Evolutionary conservation across 805 yeast species (phyloP).

Genomic region (Ogataea ramenticola): DNA sequence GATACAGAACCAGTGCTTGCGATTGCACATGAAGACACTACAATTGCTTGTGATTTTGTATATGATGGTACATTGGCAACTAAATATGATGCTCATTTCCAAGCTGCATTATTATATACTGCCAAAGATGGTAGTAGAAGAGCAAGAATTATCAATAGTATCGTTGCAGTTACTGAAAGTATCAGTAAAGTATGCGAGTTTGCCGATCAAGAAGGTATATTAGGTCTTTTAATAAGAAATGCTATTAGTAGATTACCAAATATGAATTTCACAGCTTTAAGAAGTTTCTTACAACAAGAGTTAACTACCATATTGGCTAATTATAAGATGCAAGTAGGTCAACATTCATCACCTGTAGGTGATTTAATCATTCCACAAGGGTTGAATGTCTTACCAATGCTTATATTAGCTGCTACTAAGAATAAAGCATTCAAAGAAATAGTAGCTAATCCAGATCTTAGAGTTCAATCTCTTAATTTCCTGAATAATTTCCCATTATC

Average conservation of each 20-base stretch:
- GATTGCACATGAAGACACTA: conserved; percentile 51
- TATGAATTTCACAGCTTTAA: conserved; percentile 29
- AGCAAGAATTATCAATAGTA: conserved; percentile 79
- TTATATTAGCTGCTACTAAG: conserved; percentile 64
- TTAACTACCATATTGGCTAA: conserved; percentile 50
- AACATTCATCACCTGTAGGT: conserved; percentile 38
- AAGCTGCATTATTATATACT: conserved; percentile 83
- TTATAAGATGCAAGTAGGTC: conserved; percentile 43
- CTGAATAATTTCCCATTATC: conserved; percentile 50
- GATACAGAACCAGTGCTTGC: conserved; percentile 66
- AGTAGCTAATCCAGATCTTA: conserved; percentile 50
- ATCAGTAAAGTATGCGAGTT: conserved; percentile 68
- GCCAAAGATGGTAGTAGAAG: conserved; percentile 68
- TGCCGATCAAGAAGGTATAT: conserved; percentile 66
- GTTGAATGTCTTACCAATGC: conserved; percentile 62
- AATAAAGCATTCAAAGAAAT: conserved; percentile 50
- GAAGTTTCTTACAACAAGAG: conserved; percentile 28
- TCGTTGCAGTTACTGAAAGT: conserved; percentile 74
- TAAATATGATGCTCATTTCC: conserved; percentile 79
- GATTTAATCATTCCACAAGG: conserved; percentile 80
- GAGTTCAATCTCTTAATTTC: conserved; percentile 47
- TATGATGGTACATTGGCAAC: conserved; percentile 72
- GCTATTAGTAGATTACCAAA: conserved; percentile 30
- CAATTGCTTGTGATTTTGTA: conserved; percentile 61
- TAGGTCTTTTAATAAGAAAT: conserved; percentile 48